A percentile compares a stretch with the other conserved stretches of the same genome.
Conservation (phyloP, 306 rosid species). For the Vicia faba region DNA sequence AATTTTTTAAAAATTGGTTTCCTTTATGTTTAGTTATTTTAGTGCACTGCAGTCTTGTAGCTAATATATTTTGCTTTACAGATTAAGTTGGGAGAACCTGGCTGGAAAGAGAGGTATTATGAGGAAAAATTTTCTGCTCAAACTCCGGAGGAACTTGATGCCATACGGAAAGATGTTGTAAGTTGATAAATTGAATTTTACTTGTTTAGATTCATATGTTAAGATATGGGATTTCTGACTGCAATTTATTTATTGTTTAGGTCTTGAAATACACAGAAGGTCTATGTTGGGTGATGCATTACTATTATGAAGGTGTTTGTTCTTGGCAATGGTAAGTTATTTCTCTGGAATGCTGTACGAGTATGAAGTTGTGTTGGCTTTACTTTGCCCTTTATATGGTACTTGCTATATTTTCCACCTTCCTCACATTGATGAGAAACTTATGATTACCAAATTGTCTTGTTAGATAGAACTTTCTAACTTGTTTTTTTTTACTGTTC, state of each 20-base stretch:
- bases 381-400: constrained; percentile 1
- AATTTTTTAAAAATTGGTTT: not conserved
- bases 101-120: constrained; percentile 98
- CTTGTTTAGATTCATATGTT: constrained; percentile 29
- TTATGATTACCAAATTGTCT: not conserved
- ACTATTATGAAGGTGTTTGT: constrained; percentile 97
- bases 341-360: constrained; percentile 3
- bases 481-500: not conserved
- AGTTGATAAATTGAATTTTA: constrained; percentile 43
- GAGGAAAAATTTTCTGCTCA: constrained; percentile 76
- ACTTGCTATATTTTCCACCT: not conserved
- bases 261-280: constrained; percentile 96
- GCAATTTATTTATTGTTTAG: constrained; percentile 46
- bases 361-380: constrained; percentile 21
- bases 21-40: constrained; percentile 3
- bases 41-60: not conserved
- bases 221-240: constrained; percentile 35
- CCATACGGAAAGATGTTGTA: constrained; percentile 86
- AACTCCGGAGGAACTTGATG: constrained; percentile 89
- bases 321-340: constrained; percentile 92
- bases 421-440: not conserved
- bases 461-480: constrained; percentile 3
- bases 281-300: constrained; percentile 96
- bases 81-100: constrained; percentile 88
- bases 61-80: constrained; percentile 37